phyloP scores from a whole-genome alignment of 1,139 yeast genomes.

The Nakaseomyces delphensis region DNA sequence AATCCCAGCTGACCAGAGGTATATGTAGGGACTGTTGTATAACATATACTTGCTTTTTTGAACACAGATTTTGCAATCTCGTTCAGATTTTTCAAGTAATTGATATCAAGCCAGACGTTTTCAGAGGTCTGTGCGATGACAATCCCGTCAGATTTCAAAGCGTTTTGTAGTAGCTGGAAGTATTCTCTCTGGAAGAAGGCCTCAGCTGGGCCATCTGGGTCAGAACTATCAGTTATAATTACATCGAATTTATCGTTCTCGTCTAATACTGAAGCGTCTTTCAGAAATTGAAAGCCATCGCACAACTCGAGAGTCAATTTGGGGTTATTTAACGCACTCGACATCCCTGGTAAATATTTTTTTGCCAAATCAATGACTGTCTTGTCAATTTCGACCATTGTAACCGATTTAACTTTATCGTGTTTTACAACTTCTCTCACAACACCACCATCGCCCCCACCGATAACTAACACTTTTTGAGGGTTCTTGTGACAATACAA shows the following conservation, averaged over 20 bases:
- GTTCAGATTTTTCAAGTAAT: slow-evolving; percentile 53
- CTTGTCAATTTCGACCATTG: slow-evolving; percentile 86
- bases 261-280: slow-evolving; percentile 34
- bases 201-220: slow-evolving; percentile 98
- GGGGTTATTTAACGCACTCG: slow-evolving; percentile 61
- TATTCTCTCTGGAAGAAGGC: slow-evolving; percentile 80
- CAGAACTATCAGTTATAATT: slow-evolving; percentile 91
- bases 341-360: slow-evolving; percentile 73
- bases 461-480: slow-evolving; percentile 76
- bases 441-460: slow-evolving; percentile 97
- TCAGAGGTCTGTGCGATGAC: slow-evolving; percentile 90
- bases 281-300: slow-evolving; percentile 81
- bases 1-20: slow-evolving; percentile 95
- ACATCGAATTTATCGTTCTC: slow-evolving; percentile 56
- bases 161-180: slow-evolving; percentile 60
- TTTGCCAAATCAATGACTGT: slow-evolving; percentile 70
- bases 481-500: slow-evolving; percentile 82
- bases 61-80: slow-evolving; percentile 62
- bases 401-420: slow-evolving; percentile 55
- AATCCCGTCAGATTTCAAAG: slow-evolving; percentile 64
- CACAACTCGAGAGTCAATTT: slow-evolving; percentile 66
- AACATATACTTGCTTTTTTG: slow-evolving; percentile 66
- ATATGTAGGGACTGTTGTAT: slow-evolving; percentile 88
- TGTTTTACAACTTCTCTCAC: slow-evolving; percentile 87
- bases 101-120: slow-evolving; percentile 81